A percentile compares a stretch with the other conserved stretches of the same genome.
Evolutionary conservation across 2,329 filamentous ascomycete species (phyloP).

Genomic region (Tolypocladium amazonense): DNA sequence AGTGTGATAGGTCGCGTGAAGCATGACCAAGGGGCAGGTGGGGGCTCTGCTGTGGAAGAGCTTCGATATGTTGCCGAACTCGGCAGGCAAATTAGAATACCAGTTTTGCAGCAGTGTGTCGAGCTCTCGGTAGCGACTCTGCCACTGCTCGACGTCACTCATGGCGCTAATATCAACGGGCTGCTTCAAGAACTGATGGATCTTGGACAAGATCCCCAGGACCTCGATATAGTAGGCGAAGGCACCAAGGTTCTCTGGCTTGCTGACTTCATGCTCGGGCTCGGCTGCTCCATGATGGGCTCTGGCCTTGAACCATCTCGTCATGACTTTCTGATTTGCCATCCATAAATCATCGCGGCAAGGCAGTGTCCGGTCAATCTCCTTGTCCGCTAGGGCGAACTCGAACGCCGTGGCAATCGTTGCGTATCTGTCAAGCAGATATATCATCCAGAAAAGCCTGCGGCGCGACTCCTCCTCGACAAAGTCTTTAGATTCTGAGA

Average conservation of each 20-base stretch:
- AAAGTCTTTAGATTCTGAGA: constrained; percentile 75
- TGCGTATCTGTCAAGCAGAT: constrained; percentile 79
- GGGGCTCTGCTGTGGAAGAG: constrained; percentile 64
- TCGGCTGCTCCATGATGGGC: constrained; percentile 28
- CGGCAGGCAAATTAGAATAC: constrained; percentile 73
- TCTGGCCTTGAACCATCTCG: constrained; percentile 62
- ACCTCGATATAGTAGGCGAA: constrained; percentile 91
- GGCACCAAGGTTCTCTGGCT: constrained; percentile 71
- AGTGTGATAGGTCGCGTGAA: constrained; percentile 83
- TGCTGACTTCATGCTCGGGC: constrained; percentile 53
- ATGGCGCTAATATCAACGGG: constrained; percentile 81
- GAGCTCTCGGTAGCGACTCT: constrained; percentile 74
- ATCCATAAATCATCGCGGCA: constrained; percentile 82
- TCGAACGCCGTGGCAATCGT: constrained; percentile 88
- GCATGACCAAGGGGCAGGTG: constrained; percentile 80
- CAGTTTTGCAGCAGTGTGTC: constrained; percentile 70
- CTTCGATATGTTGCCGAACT: constrained; percentile 76
- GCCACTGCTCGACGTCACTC: constrained; percentile 82
- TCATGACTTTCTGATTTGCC: constrained; percentile 75
- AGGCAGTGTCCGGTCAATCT: constrained; percentile 78
- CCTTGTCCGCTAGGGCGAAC: constrained; percentile 78
- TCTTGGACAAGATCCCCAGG: constrained; percentile 73
- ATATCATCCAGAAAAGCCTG: constrained; percentile 89
- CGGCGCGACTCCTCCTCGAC: constrained; percentile 82
- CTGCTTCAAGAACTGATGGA: constrained; percentile 80